Evolutionary conservation across 1,284 basidiomycete species (phyloP).

Genomic region (Ganoderma sinense): DNA sequence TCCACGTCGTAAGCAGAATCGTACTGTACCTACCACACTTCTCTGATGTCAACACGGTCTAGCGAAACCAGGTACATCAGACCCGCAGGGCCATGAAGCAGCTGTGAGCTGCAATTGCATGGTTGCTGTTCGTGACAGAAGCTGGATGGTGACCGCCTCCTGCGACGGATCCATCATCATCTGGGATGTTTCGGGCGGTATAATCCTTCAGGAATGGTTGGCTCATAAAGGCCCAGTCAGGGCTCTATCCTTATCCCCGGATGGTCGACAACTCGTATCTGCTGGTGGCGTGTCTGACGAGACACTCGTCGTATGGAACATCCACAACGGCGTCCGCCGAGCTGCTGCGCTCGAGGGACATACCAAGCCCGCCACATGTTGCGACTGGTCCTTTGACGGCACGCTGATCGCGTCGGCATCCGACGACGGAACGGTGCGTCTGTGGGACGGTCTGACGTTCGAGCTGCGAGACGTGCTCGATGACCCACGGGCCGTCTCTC

Average conservation of each 20-base stretch:
- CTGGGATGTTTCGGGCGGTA: not conserved
- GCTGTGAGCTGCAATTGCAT: not conserved
- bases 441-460: constrained; percentile 4
- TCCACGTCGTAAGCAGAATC: not conserved
- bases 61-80: not conserved
- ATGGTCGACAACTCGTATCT: not conserved
- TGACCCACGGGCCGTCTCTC: not conserved
- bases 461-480: not conserved
- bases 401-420: constrained; percentile 4
- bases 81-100: not conserved
- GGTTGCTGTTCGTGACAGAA: not conserved
- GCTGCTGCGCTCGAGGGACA: not conserved
- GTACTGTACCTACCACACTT: not conserved
- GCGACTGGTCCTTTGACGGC: constrained; percentile 1
- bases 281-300: not conserved
- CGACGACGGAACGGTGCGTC: not conserved
- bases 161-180: not conserved
- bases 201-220: not conserved
- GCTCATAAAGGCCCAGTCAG: not conserved
- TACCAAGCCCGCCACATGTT: not conserved
- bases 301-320: not conserved
- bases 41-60: not conserved
- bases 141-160: not conserved
- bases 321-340: not conserved
- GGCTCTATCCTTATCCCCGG: not conserved